phyloP scores from a whole-genome alignment of 495 filamentous ascomycete species.

The Penicillium psychrofluorescens region DNA sequence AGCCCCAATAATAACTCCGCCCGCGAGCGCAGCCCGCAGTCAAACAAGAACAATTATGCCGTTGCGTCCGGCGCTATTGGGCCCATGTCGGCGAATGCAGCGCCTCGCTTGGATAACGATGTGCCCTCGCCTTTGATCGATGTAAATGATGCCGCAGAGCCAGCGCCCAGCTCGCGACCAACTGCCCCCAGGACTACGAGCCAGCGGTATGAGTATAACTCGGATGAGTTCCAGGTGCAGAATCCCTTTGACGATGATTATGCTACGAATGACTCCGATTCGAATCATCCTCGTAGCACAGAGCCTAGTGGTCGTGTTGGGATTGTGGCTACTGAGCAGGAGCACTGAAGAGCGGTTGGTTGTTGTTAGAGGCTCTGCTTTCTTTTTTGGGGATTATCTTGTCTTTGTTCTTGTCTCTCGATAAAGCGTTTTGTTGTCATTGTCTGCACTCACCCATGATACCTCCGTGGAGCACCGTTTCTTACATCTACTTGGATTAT shows the following conservation, averaged over 20 bases:
- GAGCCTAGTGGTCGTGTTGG: slow-evolving; percentile 1
- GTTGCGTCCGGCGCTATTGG: slow-evolving; percentile 10
- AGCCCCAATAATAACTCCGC: not conserved
- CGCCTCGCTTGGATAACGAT: not conserved
- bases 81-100: slow-evolving; percentile 1
- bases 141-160: not conserved
- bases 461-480: no score
- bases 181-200: slow-evolving; percentile 1
- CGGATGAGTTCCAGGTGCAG: slow-evolving; percentile 37
- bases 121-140: no score
- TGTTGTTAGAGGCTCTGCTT: not conserved
- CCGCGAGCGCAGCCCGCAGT: not conserved
- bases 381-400: not conserved
- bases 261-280: slow-evolving; percentile 12
- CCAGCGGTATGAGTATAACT: slow-evolving; percentile 31
- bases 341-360: not conserved
- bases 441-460: no score
- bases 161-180: slow-evolving; percentile 4
- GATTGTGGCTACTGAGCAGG: slow-evolving; percentile 9
- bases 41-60: slow-evolving; percentile 7
- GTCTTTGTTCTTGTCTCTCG: no score
- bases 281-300: not conserved
- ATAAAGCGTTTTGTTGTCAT: no score
- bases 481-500: no score
- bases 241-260: slow-evolving; percentile 39